Base-by-base conservation (phyloP, 208 protist genomes). In the Herpetomonas muscarum region DNA sequence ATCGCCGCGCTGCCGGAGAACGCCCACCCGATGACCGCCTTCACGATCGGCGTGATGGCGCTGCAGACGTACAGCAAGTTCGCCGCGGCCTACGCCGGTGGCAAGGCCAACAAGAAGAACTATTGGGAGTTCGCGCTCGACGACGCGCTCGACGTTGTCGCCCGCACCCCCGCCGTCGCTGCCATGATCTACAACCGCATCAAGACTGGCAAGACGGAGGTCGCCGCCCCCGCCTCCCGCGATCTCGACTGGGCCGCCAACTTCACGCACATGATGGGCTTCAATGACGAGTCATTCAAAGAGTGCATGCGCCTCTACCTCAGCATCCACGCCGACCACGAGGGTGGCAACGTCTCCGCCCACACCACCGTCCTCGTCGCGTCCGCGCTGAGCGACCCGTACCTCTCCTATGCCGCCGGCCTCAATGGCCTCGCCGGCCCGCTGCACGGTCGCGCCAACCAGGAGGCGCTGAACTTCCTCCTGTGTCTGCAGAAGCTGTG, bases 301-400 rank as follows among this genome's bases (percentile, higher is more conserved):
- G 98, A 99, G 57, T 91, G 98, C 54, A 97, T 99, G 93, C 92
- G 98, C 52, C 79, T 99, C 28, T 99, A 99, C 80, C 81, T 99
- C 15, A 86, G 76, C 41, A 90, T 98, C 53, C 97, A 98, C 75
- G 76, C 79, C n/a, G 96, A 97, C 64, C 96, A 98, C 76, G 94
- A 98, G 78, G 89, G 97, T 55, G 97, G 97, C 71, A 99, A 99
- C 75, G 96, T 98, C 25, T 97, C 90, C 39, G 97, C 98, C 34
- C 98, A 99, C 81, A 92, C 96, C n/a, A 97, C 92, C 41, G 93
- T 96, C 59, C 85, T 99, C 25, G 97, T 99, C 36, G 97, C 93
- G 63, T 97, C 86, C 7, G 96, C 98, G 30, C 91, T 99, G 12
- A 97, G 93, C 44, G 98, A 99, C 78, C 97, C 97, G 32, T 99